A percentile compares a stretch with the other conserved stretches of the same genome.
phyloP scores from a whole-genome alignment of 2,329 filamentous ascomycete genomes.

The Fusarium sp. region DNA sequence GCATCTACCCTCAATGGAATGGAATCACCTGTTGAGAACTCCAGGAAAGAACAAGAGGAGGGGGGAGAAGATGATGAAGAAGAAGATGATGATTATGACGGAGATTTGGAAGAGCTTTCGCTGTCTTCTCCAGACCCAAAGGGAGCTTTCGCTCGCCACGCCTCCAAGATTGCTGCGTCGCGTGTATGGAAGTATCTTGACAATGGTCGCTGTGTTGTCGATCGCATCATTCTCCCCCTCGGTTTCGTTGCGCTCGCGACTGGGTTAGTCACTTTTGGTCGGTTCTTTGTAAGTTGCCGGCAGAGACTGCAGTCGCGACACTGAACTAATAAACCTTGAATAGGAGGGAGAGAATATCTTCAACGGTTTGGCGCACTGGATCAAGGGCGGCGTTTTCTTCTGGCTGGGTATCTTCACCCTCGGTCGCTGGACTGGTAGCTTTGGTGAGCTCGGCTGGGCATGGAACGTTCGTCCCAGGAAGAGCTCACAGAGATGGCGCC shows the following conservation, averaged over 20 bases:
- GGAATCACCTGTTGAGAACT: slow-evolving; percentile 55
- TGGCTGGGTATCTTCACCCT: slow-evolving; percentile 91
- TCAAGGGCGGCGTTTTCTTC: slow-evolving; percentile 96
- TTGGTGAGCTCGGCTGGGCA: slow-evolving; percentile 91
- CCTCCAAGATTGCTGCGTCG: slow-evolving; percentile 68
- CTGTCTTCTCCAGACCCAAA: slow-evolving; percentile 56
- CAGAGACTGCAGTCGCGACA: background rate
- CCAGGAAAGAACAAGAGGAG: slow-evolving; percentile 64
- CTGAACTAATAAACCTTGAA: slow-evolving; percentile 7
- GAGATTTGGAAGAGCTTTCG: slow-evolving; percentile 53
- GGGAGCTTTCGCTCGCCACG: slow-evolving; percentile 64
- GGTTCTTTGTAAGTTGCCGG: slow-evolving; percentile 80
- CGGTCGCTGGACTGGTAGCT: slow-evolving; percentile 90
- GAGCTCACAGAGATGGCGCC: slow-evolving; percentile 72
- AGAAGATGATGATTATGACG: slow-evolving; percentile 57
- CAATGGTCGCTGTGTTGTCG: slow-evolving; percentile 75
- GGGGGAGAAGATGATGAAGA: slow-evolving; percentile 53
- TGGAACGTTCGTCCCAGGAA: slow-evolving; percentile 85
- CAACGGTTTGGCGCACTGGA: slow-evolving; percentile 90
- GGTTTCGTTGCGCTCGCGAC: slow-evolving; percentile 80
- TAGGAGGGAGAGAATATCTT: slow-evolving; percentile 79
- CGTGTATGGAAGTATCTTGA: slow-evolving; percentile 70
- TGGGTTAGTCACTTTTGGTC: slow-evolving; percentile 81
- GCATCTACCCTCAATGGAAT: slow-evolving; percentile 67
- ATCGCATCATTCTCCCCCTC: slow-evolving; percentile 82